Evolutionary conservation across 2,329 filamentous ascomycete genomes (phyloP).

Genomic region (Diaporthe nobilis): DNA sequence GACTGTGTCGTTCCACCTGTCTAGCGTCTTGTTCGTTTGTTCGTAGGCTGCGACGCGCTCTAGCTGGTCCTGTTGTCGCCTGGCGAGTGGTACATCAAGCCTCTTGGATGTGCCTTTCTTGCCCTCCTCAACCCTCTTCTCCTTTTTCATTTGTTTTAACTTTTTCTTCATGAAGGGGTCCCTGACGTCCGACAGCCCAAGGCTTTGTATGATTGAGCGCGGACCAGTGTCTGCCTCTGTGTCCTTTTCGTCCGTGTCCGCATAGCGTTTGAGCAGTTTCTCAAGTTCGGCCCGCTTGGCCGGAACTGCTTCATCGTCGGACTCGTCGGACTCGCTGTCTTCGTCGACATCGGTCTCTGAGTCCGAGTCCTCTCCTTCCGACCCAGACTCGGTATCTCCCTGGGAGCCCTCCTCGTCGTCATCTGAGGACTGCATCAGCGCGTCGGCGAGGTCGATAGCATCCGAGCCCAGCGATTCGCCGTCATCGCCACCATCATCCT

Average conservation of each 20-base stretch:
- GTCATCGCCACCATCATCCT: constrained; percentile 58
- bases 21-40: constrained; percentile 91
- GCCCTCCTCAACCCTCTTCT: constrained; percentile 64
- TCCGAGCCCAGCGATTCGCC: constrained; percentile 58
- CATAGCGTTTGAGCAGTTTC: constrained; percentile 78
- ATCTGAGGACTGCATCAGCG: constrained; percentile 57
- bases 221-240: constrained; percentile 57
- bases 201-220: constrained; percentile 76
- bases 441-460: constrained; percentile 41
- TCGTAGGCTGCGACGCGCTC: constrained; percentile 87
- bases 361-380: constrained; percentile 60
- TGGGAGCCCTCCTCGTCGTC: constrained; percentile 62
- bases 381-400: constrained; percentile 59
- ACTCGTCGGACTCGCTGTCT: constrained; percentile 64
- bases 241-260: constrained; percentile 73
- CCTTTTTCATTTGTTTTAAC: constrained; percentile 79
- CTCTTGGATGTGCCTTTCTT: constrained; percentile 75
- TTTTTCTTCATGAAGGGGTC: constrained; percentile 84
- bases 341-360: constrained; percentile 51
- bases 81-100: constrained; percentile 85
- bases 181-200: constrained; percentile 78
- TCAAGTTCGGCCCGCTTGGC: constrained; percentile 76
- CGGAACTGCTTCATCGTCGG: constrained; percentile 62
- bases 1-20: constrained; percentile 94
- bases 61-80: constrained; percentile 87